Base-by-base conservation (phyloP, 768 basidiomycete genomes). In the Atractiella rhizophila region DNA sequence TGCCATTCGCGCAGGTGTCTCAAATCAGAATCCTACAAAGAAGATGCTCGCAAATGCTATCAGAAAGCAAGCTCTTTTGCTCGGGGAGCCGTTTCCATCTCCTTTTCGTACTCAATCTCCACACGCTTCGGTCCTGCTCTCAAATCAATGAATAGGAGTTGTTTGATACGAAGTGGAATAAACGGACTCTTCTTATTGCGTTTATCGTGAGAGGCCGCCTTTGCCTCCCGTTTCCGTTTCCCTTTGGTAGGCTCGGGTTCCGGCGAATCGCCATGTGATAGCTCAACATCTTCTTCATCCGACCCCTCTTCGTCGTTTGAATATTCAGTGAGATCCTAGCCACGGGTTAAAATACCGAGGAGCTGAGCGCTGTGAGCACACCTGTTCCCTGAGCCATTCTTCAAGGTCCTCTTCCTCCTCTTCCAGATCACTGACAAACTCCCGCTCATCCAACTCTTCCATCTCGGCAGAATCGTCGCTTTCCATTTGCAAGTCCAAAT, bases 31-130 rank as follows among this genome's bases (percentile, higher is more conserved):
- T n/a, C n/a, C n/a, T n/a, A n/a, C n/a, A n/a, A n/a, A n/a, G n/a
- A n/a, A n/a, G n/a, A n/a, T n/a, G n/a, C n/a, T n/a, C n/a, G n/a
- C n/a, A n/a, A n/a, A n/a, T n/a, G n/a, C n/a, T n/a, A n/a, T n/a
- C n/a, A n/a, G n/a, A n/a, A n/a, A n/a, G n/a, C n/a, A n/a, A n/a
- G n/a, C n/a, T n/a, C n/a, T n/a, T n/a, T n/a, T n/a, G n/a, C n/a
- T n/a, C n/a, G n/a, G n/a, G n/a, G n/a, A n/a, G n/a, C n/a, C n/a
- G n/a, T n/a, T n/a, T 60, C 81, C 59, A 76, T 65, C 62, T 91
- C 86, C 57, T 80, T 71, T 59, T 96, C 86, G 70, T 91, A 91
- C 60, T 94, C 88, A 53, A 96, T 75, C 57, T 94, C 81, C 54
- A 96, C 75, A 48, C 74, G 66, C 12, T 19, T 20, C 9, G 75